Evolutionary conservation across 2,329 filamentous ascomycete genomes (phyloP), one percentile per base, ranked within the genome.

Genomic region (Lachnellula arida): DNA sequence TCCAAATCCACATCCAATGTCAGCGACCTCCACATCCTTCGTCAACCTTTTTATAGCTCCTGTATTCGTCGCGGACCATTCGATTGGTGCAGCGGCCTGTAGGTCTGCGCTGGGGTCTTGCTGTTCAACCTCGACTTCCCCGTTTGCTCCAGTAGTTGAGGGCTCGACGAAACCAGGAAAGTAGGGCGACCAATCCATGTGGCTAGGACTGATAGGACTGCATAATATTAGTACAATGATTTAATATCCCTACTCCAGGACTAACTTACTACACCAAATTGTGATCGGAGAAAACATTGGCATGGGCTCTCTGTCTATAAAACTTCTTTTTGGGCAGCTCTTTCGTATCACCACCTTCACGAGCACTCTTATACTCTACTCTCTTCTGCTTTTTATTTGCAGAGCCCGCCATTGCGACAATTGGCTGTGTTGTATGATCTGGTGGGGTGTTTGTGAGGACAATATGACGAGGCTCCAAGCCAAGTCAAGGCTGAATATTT

Each of bases 211-310:
- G 52, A 80, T 76, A 8, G 94, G 94, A 69, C 93, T 97, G 61
- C 39, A 46, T 40, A 44, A 34, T 51, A 43, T 67, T 35, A 65
- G 62, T 54, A 58, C 50, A 65, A 65, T 32, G 17, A 46, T 40
- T 14, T n/a, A 40, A 17, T 23, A 9, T 19, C 42, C n/a, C 35
- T 39, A 28, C 32, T 58, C 12, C 9, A 35, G 19, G 35, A 35
- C 23, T 25, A 46, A 76, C 84, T 67, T 81, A 96, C 94, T 99
- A 99, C 67, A 81, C 80, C 70, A 99, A 78, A 56, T 83, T 78
- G 76, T 99, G 94, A 68, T 99, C 94, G 2, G 93, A 97, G 75
- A 99, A 99, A 6, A 93, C 92, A 76, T 99, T 99, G 60, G 94
- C 94, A 75, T 99, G 94, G 39, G 94, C 94, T 72, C 94, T 84